Percentiles rank a stretch among this genome's conserved stretches.
Evolutionary conservation across 2,329 filamentous ascomycete species (phyloP).

Genomic region (Calonectria multiphialidica): DNA sequence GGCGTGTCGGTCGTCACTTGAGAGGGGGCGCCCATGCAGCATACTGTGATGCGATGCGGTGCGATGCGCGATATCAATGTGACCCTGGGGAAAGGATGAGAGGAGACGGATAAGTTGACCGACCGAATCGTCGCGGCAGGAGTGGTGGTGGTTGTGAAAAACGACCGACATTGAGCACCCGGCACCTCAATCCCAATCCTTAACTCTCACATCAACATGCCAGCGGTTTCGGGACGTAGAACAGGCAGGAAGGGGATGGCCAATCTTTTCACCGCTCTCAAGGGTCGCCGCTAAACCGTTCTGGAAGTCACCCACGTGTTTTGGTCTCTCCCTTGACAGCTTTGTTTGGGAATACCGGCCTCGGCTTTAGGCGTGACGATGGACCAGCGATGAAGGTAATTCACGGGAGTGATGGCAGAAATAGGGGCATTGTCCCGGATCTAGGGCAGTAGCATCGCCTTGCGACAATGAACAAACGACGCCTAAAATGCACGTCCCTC

Average conservation of each 20-base stretch:
- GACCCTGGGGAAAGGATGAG: not conserved
- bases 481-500: conserved; percentile 17
- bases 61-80: conserved; percentile 22
- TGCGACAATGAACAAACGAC: conserved; percentile 23
- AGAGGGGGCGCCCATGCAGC: conserved; percentile 7
- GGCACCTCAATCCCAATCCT: not conserved
- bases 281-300: conserved; percentile 43
- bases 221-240: conserved; percentile 20
- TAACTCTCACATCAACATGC: not conserved
- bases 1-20: conserved; percentile 6
- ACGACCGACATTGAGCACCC: not conserved
- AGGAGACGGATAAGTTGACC: conserved; percentile 19
- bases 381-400: not conserved
- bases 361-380: conserved; percentile 28
- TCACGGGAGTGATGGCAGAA: not conserved
- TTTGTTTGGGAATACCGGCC: conserved; percentile 32
- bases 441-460: conserved; percentile 36
- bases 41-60: conserved; percentile 12
- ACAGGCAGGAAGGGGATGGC: conserved; percentile 23
- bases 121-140: conserved; percentile 32
- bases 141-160: conserved; percentile 30
- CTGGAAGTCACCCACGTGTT: conserved; percentile 45
- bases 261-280: conserved; percentile 42
- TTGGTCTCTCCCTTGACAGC: conserved; percentile 35
- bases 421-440: conserved; percentile 36